A percentile compares a stretch with the other conserved stretches of the same genome.
These are phyloP conservation scores for Trichoderma aggressivum DNA, from an alignment of 2,329 filamentous ascomycete species.

Conservation along the genomic window DNA sequence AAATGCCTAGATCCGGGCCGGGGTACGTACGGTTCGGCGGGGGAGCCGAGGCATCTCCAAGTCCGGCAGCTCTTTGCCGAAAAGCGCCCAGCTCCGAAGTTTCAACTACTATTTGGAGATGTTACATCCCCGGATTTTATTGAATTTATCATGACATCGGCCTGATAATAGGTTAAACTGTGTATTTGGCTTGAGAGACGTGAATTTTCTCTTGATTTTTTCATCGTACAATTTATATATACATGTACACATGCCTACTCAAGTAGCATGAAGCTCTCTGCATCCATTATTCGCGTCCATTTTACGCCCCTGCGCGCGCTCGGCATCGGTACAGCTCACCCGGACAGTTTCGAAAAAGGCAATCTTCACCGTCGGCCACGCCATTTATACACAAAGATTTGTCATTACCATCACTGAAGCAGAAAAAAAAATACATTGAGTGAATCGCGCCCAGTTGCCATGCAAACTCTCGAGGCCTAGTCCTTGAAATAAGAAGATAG, in stretches of 20 bases:
- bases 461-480: conserved; percentile 5
- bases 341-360: not conserved
- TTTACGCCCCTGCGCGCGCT: not conserved
- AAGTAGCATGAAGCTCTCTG: not conserved
- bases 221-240: not conserved
- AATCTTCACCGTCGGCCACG: not conserved
- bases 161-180: not conserved
- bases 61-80: not conserved
- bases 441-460: conserved; percentile 16
- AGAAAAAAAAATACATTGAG: conserved; percentile 9
- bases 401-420: not conserved
- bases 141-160: not conserved
- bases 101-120: not conserved
- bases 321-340: not conserved
- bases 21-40: not conserved
- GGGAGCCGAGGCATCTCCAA: conserved; percentile 29
- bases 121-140: not conserved
- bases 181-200: not conserved
- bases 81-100: not conserved
- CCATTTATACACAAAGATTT: not conserved
- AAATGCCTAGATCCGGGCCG: not conserved
- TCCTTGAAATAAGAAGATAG: not conserved
- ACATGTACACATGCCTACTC: not conserved
- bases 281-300: not conserved
- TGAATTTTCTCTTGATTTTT: not conserved